Base-by-base conservation (phyloP, 2,329 filamentous ascomycete species). In the Aspergillus piperis region DNA sequence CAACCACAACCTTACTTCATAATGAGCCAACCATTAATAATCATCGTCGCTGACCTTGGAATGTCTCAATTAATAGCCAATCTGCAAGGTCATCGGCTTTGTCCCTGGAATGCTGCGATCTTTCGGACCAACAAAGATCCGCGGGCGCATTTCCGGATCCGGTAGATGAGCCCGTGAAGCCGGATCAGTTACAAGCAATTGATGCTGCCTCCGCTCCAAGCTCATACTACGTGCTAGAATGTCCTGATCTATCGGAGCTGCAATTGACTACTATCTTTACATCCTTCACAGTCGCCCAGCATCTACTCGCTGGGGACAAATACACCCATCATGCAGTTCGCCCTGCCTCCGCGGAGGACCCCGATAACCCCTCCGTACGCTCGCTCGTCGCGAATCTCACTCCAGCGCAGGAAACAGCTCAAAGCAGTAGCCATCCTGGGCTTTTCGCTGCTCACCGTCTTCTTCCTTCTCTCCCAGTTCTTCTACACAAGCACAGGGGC, bases 261-360 rank as follows among this genome's bases (percentile, higher is more conserved):
- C n/a, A 19, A 30, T 19, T 27, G 47, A 50, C 11, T 27, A 25
- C 47, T n/a, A n/a, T n/a, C 25, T 38, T 44, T 25, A 25, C 59
- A 50, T 50, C 48, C 60, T 65, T 41, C 27, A 23, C 19, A 44
- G 57, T 62, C 52, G 56, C 60, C 63, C 61, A 63, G 61, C 62
- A 63, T 55, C 44, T 54, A 39, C 59, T 58, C 58, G 66, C 66
- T 66, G 70, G 68, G 66, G 65, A 64, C 56, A 47, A 57, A 42
- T 61, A 52, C 30, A 48, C 13, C 23, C 53, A 58, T 38, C 68
- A 95, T 96, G 92, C 93, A 96, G 77, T 92, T 94, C 82, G 92
- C 93, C 65, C 88, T 96, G 70, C 92, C 92, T 58, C 86, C 91
- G 71, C 89, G 92, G 76, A 96, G 94, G 80, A 87, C 85, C 72